Evolutionary conservation across 2,329 filamentous ascomycete genomes (phyloP).

Genomic region (Zasmidium angulare): DNA sequence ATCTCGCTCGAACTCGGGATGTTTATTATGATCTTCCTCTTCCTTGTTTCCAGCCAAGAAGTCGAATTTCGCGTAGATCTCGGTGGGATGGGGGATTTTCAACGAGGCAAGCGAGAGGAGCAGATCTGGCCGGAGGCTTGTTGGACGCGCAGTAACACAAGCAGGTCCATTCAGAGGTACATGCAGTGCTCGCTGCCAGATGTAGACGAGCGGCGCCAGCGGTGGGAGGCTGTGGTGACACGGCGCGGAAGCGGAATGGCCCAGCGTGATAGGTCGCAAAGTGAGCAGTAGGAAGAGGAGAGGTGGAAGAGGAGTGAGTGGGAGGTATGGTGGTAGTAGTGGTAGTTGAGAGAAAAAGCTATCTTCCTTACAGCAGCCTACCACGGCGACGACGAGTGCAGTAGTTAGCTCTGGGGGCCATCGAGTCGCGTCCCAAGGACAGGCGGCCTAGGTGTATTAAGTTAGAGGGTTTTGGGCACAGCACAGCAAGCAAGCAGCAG

Average conservation of each 20-base stretch:
- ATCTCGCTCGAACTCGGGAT: neutral
- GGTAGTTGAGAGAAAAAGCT: slow-evolving; percentile 4
- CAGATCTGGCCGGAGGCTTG: neutral
- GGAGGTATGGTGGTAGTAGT: neutral
- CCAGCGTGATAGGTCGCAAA: slow-evolving; percentile 19
- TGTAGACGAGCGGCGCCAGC: slow-evolving; percentile 2
- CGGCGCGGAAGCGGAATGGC: slow-evolving; percentile 16
- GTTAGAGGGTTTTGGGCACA: slow-evolving; percentile 18
- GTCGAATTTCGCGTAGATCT: neutral
- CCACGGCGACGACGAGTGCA: slow-evolving; percentile 11
- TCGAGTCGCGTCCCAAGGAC: slow-evolving; percentile 20
- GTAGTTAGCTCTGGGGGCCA: slow-evolving; percentile 21
- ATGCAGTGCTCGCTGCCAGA: slow-evolving; percentile 10
- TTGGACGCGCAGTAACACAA: slow-evolving; percentile 7
- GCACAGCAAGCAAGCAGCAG: no score
- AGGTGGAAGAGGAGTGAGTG: neutral
- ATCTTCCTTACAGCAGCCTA: slow-evolving; percentile 10
- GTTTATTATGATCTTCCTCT: neutral
- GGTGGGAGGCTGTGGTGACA: slow-evolving; percentile 10
- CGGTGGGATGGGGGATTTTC: neutral
- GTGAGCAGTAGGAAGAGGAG: slow-evolving; percentile 1
- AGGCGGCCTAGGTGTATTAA: slow-evolving; percentile 18
- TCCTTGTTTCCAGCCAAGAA: neutral
- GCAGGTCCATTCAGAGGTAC: slow-evolving; percentile 14
- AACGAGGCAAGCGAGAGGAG: neutral